Percentiles rank a stretch among this genome's conserved stretches.
Evolutionary conservation across 129 eudicot species (phyloP).

Genomic region (Arctium minus): DNA sequence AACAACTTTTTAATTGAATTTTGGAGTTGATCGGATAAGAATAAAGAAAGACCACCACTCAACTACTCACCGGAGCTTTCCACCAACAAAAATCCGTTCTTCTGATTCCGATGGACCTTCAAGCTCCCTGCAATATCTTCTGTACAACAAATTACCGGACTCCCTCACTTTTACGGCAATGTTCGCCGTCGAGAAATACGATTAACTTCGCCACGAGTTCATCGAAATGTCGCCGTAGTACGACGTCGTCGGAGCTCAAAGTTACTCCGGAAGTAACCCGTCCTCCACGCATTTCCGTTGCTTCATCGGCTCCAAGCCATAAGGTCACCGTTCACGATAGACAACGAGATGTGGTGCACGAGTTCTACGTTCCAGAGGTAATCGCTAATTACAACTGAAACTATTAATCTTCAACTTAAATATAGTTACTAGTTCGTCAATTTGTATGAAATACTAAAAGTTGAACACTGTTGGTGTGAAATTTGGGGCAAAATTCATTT

Average conservation of each 20-base stretch:
- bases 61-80: constrained; percentile 24
- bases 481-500: not conserved
- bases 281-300: constrained; percentile 29
- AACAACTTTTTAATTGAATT: not conserved
- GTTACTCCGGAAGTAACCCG: constrained; percentile 25
- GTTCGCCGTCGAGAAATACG: not conserved
- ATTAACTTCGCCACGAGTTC: constrained; percentile 9
- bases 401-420: not conserved
- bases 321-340: constrained; percentile 91
- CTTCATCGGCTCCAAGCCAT: constrained; percentile 56
- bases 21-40: constrained; percentile 25
- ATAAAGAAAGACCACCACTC: constrained; percentile 4
- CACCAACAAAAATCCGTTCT: not conserved
- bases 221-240: constrained; percentile 27
- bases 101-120: constrained; percentile 51
- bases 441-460: not conserved
- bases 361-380: constrained; percentile 94
- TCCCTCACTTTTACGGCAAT: constrained; percentile 30
- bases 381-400: not conserved
- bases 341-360: constrained; percentile 70
- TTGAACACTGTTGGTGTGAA: not conserved
- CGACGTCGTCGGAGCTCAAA: constrained; percentile 54
- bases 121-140: constrained; percentile 39
- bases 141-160: constrained; percentile 35
- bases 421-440: not conserved